Conservation (phyloP, 176 grass and related monocot genomes). For the Sorghum bicolor region Sorghum_bicolor_NCBIv3 NC_012875.2:61083501-61084000, state of each 20-base stretch:
- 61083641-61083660: constrained; percentile 66
- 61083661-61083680: constrained; percentile 71
- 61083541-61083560: constrained; percentile 36
- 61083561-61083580: neutral
- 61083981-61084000: constrained; percentile 77
- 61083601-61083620: constrained; percentile 45
- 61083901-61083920: constrained; percentile 74
- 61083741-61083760: constrained; percentile 51
- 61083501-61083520: constrained; percentile 44
- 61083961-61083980: constrained; percentile 83
- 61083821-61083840: neutral
- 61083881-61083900: constrained; percentile 74
- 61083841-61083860: constrained; percentile 18
- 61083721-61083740: constrained; percentile 69
- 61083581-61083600: constrained; percentile 57
- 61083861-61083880: constrained; percentile 73
- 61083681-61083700: constrained; percentile 87
- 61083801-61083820: neutral
- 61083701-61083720: constrained; percentile 52
- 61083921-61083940: constrained; percentile 90
- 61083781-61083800: constrained; percentile 40
- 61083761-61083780: constrained; percentile 73
- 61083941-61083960: constrained; percentile 67
- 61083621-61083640: constrained; percentile 94
- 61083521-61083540: constrained; percentile 57